Conservation (phyloP, 140 eudicot genomes). For the Oenanthe javanica region DNA sequence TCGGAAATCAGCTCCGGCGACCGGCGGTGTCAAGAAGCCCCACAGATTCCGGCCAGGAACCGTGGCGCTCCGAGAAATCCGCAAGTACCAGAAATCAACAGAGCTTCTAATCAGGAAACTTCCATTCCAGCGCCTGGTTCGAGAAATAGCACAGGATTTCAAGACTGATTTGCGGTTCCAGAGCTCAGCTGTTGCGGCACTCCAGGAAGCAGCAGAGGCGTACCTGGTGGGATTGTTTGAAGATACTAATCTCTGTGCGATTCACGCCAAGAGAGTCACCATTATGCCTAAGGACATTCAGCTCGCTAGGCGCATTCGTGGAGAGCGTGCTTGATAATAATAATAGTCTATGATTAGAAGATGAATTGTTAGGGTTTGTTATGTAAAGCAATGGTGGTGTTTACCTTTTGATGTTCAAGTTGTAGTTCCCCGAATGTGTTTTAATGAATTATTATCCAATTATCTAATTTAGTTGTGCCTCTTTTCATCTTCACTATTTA, state of each 20-base stretch:
- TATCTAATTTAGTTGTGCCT: too few relatives aligned
- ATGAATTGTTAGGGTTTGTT: too few relatives aligned
- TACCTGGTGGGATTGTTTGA: not conserved
- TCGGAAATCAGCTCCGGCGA: not conserved
- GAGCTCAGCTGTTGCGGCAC: not conserved
- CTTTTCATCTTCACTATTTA: too few relatives aligned
- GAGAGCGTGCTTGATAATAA: not conserved
- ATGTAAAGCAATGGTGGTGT: too few relatives aligned
- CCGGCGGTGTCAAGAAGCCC: not conserved
- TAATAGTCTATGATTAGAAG: too few relatives aligned
- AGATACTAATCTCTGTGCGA: not conserved
- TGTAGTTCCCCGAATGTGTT: too few relatives aligned
- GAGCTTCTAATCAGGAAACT: not conserved
- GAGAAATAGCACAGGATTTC: not conserved
- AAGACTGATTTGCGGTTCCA: not conserved
- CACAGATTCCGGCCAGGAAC: conserved; percentile 4
- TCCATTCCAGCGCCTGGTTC: not conserved
- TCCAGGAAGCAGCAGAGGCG: not conserved
- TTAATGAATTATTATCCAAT: too few relatives aligned
- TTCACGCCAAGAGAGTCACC: not conserved
- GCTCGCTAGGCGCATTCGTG: not conserved
- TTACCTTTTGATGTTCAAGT: too few relatives aligned
- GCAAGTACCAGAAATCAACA: not conserved
- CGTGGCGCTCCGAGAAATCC: not conserved
- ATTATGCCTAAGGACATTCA: conserved; percentile 1